Base-by-base conservation (phyloP, 2,329 filamentous ascomycete genomes). In the Neonectria coccinea region DNA sequence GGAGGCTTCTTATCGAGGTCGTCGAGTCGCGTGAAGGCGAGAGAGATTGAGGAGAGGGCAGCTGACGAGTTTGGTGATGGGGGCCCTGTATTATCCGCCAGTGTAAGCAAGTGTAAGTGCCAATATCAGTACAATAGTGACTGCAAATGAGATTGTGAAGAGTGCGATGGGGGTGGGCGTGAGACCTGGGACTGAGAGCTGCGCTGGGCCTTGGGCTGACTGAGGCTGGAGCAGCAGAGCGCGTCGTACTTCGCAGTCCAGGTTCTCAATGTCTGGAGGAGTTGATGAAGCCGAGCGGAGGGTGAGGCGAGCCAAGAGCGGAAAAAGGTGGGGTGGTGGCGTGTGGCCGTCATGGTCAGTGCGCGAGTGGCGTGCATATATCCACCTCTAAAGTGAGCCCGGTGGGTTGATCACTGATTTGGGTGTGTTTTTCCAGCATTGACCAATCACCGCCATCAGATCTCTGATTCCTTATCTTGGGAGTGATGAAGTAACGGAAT, bases 401-500 rank as follows among this genome's bases (percentile, higher is more conserved):
- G 33, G 33, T 54, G 51, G n/a, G 33, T 39, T 20, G 39, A 42
- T 20, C 39, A 20, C 39, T 42, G 33, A 54, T 39, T 29, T 41
- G 18, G 31, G 33, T 42, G 14, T 27, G 51, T 42, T 42, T 39
- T 14, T 6, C 18, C 33, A 39, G 47, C 20, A 57, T 64, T 57
- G 63, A 14, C 63, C 63, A 65, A 65, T 65, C 58, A 65, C 20
- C 18, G 44, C 33, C 22, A 16, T 18, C 22, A 45, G 55, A 57
- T 62, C 47, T 65, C 33, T 54, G 33, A 20, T 45, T 62, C 33
- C 59, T 62, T 62, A 62, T 62, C 59, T 56, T 48, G 59, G 45
- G 29, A 14, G 27, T 56, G 63, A 65, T 65, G 58, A 65, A 62
- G 59, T 65, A 65, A 62, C 44, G 62, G 54, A 57, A 65, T 57